Conservation (phyloP, 768 basidiomycete species). For the Agrocybe praecox region DNA sequence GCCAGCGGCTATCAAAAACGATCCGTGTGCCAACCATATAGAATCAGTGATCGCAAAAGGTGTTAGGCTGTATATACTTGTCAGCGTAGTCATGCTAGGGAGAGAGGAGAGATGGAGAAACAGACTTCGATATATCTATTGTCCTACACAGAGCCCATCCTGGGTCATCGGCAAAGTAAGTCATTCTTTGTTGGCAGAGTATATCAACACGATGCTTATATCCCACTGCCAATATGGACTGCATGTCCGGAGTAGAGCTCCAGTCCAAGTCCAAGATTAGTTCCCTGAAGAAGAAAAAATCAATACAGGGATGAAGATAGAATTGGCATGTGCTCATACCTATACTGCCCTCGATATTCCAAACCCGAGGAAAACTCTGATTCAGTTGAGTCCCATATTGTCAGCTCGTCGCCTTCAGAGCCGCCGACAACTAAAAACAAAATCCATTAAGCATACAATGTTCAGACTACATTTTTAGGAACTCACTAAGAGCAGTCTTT, state of each 20-base stretch:
- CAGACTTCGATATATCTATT: conserved; percentile 72
- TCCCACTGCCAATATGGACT: conserved; percentile 91
- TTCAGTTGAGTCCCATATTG: conserved; percentile 96
- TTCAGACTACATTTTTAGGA: background rate
- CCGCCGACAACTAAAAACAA: conserved; percentile 59
- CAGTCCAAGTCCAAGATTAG: conserved; percentile 86
- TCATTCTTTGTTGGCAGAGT: conserved; percentile 93
- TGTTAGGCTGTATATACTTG: conserved; percentile 54
- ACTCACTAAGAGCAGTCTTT: conserved; percentile 85
- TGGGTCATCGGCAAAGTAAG: conserved; percentile 82
- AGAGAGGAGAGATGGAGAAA: conserved; percentile 3
- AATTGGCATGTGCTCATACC: conserved; percentile 38
- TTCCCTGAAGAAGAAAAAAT: conserved; percentile 37
- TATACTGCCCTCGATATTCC: conserved; percentile 68
- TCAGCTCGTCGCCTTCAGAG: conserved; percentile 73
- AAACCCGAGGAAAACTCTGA: conserved; percentile 92
- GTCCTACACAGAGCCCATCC: conserved; percentile 76
- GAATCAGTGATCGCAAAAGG: conserved; percentile 85
- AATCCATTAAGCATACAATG: conserved; percentile 2
- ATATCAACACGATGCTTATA: conserved; percentile 78
- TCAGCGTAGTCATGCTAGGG: conserved; percentile 5
- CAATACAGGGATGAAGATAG: background rate
- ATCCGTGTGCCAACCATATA: conserved; percentile 87
- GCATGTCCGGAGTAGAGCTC: conserved; percentile 88
- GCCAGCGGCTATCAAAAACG: conserved; percentile 78